Percentiles rank a stretch among this genome's conserved stretches.
Conservation (phyloP, 1,284 basidiomycete species). For the Austropuccinia psidii region DNA sequence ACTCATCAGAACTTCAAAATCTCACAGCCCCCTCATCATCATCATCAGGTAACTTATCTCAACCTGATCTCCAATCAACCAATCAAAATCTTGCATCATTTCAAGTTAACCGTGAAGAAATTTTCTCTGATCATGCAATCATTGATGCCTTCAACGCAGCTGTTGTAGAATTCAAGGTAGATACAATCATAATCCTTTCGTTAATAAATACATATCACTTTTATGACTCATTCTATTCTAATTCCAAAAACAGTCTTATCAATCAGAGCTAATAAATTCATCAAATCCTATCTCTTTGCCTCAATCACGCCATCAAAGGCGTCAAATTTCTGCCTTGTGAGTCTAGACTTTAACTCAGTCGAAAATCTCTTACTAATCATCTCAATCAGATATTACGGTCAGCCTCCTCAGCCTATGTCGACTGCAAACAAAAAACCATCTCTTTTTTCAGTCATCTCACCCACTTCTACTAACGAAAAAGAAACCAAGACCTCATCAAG, state of each 20-base stretch:
- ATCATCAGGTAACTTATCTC: too few relatives aligned
- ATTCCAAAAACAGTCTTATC: background rate
- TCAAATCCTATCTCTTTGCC: constrained; percentile 1
- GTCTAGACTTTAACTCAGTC: background rate
- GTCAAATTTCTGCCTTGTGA: constrained; percentile 4
- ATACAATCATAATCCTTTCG: background rate
- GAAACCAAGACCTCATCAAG: background rate
- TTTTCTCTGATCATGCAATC: constrained; percentile 8
- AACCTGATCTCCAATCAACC: too few relatives aligned
- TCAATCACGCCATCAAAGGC: background rate
- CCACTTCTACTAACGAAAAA: background rate
- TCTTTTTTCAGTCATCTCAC: background rate
- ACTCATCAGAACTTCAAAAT: background rate
- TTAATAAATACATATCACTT: too few relatives aligned
- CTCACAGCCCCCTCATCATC: background rate
- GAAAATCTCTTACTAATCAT: background rate
- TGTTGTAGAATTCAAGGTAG: constrained; percentile 11
- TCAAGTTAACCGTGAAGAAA: constrained; percentile 9
- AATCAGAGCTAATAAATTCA: background rate
- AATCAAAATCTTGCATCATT: background rate
- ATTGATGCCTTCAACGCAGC: constrained; percentile 27
- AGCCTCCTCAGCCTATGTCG: background rate
- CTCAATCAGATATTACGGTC: constrained; percentile 22
- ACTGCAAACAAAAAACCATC: background rate
- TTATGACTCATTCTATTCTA: background rate